Evolutionary conservation across 176 grass and related monocot species (phyloP), one percentile per base, ranked within the genome.

Genomic region (Musa troglodytarum): DNA sequence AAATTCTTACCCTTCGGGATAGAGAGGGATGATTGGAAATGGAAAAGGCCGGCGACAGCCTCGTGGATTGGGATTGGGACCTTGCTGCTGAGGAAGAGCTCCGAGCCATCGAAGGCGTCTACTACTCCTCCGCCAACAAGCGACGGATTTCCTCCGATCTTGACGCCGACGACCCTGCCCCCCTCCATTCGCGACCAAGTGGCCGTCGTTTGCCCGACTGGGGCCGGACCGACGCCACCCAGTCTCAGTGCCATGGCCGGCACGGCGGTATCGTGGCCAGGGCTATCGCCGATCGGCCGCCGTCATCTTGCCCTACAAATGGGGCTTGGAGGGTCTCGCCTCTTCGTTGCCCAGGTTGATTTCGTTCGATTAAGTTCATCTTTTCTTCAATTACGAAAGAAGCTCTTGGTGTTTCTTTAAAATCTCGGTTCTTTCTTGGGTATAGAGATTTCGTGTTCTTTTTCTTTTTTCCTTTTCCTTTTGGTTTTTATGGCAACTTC

Each of bases 71-170:
- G 79, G 19, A 87, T 77, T 98, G 90, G 94, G 86, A 93, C 76
- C 58, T 74, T 20, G 88, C 20, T 12, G 86, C 90, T 21, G 94
- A 98, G 82, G 86, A 86, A 7, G 86, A 93, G 88, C 84, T 98
- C 5, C 90, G 85, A 70, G 86, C 88, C 75, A 87, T 98, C 73
- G 94, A 98, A 79, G 72, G 88, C n/a, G 82, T 86, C 49, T 79
- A 89, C 74, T 71, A 74, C 58, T 84, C 68, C 20, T 63, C 78
- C 29, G 74, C 69, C 56, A 49, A 20, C 50, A 78, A 73, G 49
- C 73, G 81, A 52, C 59, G 53, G 2, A 53, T 14, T 72, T 71
- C 49, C 80, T 68, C 57, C 57, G 54, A 65, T 49, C 69, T 34
- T 34, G 26, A 71, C 2, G 16, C 28, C 28, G 8, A 12, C 11